Evolutionary conservation across 208 protist genomes (phyloP).

Genomic region (Leishmania tropica): DNA sequence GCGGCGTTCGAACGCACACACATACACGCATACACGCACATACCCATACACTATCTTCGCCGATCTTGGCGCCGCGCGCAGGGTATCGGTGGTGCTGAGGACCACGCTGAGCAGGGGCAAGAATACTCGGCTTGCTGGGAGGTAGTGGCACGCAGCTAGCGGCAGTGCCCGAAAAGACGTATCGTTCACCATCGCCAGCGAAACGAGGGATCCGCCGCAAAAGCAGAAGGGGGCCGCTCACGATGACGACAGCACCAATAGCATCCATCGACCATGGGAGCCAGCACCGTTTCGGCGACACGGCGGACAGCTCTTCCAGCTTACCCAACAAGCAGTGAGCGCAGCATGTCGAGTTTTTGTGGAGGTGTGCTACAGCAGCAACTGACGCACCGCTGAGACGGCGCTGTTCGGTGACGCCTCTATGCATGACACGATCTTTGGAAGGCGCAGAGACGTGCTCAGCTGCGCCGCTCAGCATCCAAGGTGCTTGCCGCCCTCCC

Average conservation of each 20-base stretch:
- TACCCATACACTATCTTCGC: constrained; percentile 42
- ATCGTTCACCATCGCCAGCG: too few relatives aligned
- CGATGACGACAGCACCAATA: constrained; percentile 8
- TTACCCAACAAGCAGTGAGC: constrained; percentile 48
- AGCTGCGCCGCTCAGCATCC: too few relatives aligned
- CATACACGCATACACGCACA: too few relatives aligned
- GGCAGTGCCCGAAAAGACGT: too few relatives aligned
- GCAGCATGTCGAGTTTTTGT: constrained; percentile 50
- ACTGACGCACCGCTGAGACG: constrained; percentile 32
- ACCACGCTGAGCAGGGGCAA: constrained; percentile 60
- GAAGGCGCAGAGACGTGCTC: neutral
- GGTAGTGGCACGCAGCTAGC: too few relatives aligned
- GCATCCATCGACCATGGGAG: constrained; percentile 28
- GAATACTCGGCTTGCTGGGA: constrained; percentile 31
- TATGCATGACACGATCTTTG: constrained; percentile 55
- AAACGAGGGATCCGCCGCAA: too few relatives aligned
- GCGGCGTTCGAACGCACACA: constrained; percentile 23
- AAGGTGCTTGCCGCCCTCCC: too few relatives aligned
- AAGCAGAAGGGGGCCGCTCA: too few relatives aligned
- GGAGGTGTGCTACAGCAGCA: constrained; percentile 29
- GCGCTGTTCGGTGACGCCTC: constrained; percentile 50
- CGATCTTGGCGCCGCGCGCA: constrained; percentile 29
- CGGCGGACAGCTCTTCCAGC: constrained; percentile 60
- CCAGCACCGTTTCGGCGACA: constrained; percentile 30
- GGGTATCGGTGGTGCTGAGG: constrained; percentile 40